Evolutionary conservation across 306 rosid species (phyloP), one percentile per base, ranked within the genome.

Genomic region (Prosopis cineraria): DNA sequence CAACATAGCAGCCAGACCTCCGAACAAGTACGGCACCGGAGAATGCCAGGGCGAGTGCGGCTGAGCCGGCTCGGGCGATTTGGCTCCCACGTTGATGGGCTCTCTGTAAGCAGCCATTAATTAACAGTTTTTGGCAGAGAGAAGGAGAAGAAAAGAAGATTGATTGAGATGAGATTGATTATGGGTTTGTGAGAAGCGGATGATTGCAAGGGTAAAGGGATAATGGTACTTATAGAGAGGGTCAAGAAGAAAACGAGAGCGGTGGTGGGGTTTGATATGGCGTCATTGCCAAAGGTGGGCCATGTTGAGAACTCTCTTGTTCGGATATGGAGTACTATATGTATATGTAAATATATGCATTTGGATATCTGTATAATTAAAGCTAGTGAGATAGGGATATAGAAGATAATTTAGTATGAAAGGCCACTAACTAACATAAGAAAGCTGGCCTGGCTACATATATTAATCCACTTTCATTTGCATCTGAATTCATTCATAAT

Each of bases 41-140:
- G 99, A 93, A 93, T 96, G 98, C 97, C 98, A 96, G 2, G 97
- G 88, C 0, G 98, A 93, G 81, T 89, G 90, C 0, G 82, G 79
- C 20, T 19, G 81, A 13, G 84, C 24, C 8, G 77, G 40, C 3
- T 68, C 25, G 0, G 96, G 83, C 10, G 91, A 81, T 81, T 66
- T 80, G 2, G 79, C 90, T 12, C 79, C 19, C 6, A 70, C 75
- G 79, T 74, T 79, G 75, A 85, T 84, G n/a, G 97, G 88, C 72
- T 84, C 91, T 82, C 90, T 88, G 79, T 76, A 78, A 50, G 96
- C 89, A 29, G 97, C 84, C 89, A 85, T 89, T 25, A n/a, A n/a
- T n/a, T n/a, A 55, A 16, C 2, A 19, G 22, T 16, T 36, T 24
- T 7, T 16, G 19, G 25, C 0, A 9, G 27, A 10, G 12, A 25